Percentiles rank a stretch among this genome's conserved stretches.
Evolutionary conservation across 2,329 filamentous ascomycete genomes (phyloP).

Genomic region (Aspergillus sp.): DNA sequence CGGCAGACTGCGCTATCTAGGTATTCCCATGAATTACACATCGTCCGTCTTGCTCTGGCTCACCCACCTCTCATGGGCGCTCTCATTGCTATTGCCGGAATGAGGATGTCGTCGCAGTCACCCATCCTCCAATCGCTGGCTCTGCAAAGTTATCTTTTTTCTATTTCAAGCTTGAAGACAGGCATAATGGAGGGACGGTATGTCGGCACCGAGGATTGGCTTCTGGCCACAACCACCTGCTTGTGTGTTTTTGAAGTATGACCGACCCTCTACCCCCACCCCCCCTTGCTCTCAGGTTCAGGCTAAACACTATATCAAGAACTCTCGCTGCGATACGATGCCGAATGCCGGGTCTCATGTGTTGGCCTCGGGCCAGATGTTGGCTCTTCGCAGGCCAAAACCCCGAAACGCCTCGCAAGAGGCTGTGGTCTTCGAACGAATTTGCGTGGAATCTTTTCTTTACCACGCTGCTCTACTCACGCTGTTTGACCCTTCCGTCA

Average conservation of each 20-base stretch:
- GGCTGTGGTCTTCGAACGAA: constrained; percentile 15
- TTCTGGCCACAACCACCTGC: constrained; percentile 16
- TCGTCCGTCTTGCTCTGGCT: constrained; percentile 16
- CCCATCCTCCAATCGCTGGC: constrained; percentile 3
- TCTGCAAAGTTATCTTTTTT: constrained; percentile 13
- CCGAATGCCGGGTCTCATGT: constrained; percentile 16
- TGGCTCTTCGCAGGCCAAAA: constrained; percentile 10
- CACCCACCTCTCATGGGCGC: constrained; percentile 18
- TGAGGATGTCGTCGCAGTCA: constrained; percentile 6
- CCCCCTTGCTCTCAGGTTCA: background rate
- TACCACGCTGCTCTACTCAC: constrained; percentile 20
- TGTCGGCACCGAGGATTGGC: constrained; percentile 9
- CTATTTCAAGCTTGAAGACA: constrained; percentile 7
- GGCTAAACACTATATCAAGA: constrained; percentile 1
- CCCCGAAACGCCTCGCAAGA: constrained; percentile 5
- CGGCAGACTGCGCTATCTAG: constrained; percentile 12
- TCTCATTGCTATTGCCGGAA: constrained; percentile 16
- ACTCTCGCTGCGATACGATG: constrained; percentile 9
- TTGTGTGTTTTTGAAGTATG: constrained; percentile 19
- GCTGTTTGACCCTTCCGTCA: constrained; percentile 18
- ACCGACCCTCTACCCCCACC: background rate
- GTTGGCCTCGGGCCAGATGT: constrained; percentile 10
- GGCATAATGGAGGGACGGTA: background rate
- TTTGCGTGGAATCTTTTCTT: constrained; percentile 21
- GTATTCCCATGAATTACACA: constrained; percentile 14